Conservation (phyloP, 2,329 filamentous ascomycete species). For the Laburnicola sp. region DNA sequence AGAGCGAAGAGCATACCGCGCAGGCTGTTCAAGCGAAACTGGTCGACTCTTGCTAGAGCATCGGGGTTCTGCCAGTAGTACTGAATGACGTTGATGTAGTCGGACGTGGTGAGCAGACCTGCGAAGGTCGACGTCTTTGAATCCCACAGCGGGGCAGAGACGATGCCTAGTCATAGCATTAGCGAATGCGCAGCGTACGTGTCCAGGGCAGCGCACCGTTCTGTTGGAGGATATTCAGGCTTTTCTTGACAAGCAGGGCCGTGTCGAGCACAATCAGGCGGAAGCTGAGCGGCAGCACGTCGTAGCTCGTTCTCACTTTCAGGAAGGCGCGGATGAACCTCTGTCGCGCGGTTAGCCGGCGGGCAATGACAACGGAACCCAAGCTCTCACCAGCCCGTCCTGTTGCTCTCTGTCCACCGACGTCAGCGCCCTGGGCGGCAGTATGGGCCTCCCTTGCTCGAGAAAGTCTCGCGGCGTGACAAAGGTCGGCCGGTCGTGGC, state of each 20-base stretch:
- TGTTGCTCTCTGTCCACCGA: conserved; percentile 75
- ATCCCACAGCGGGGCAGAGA: conserved; percentile 96
- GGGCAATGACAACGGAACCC: background rate
- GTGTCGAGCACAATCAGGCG: conserved; percentile 95
- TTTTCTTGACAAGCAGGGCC: conserved; percentile 93
- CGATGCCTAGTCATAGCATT: conserved; percentile 69
- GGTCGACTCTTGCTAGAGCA: conserved; percentile 84
- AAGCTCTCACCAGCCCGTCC: conserved; percentile 69
- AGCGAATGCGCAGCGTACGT: conserved; percentile 2
- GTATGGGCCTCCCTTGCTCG: conserved; percentile 30
- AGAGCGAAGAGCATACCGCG: conserved; percentile 70
- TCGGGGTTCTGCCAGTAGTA: conserved; percentile 99
- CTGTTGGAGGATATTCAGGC: conserved; percentile 89
- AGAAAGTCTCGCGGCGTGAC: conserved; percentile 46
- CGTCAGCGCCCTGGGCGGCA: conserved; percentile 51
- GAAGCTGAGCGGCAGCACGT: conserved; percentile 94
- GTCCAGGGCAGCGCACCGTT: conserved; percentile 67
- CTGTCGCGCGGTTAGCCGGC: conserved; percentile 53
- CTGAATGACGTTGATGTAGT: conserved; percentile 98
- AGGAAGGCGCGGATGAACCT: conserved; percentile 93
- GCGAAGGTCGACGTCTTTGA: conserved; percentile 91
- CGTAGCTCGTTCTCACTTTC: conserved; percentile 94
- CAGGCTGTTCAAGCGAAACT: conserved; percentile 89
- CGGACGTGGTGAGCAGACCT: conserved; percentile 89
- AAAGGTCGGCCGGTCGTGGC: conserved; percentile 34